phyloP scores from a whole-genome alignment of 345 rosid species.

The Moricandia moricandioides region DNA sequence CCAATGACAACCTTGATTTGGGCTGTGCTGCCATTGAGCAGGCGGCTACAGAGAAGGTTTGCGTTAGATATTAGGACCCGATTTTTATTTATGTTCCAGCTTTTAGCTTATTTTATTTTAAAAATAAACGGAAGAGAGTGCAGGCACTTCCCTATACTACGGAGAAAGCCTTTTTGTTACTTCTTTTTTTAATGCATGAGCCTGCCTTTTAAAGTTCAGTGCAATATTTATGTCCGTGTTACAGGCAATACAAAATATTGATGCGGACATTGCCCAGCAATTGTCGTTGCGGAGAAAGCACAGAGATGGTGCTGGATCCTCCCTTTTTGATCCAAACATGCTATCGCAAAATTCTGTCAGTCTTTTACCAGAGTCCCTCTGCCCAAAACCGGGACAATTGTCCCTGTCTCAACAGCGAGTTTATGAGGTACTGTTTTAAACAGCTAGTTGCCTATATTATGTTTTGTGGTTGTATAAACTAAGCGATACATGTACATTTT shows the following conservation, averaged over 20 bases:
- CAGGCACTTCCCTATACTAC: neutral
- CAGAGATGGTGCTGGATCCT: neutral
- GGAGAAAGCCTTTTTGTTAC: neutral
- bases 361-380: constrained; percentile 83
- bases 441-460: neutral
- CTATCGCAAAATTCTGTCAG: constrained; percentile 12
- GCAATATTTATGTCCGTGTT: constrained; percentile 9
- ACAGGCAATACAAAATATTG: constrained; percentile 88
- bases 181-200: neutral
- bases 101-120: neutral
- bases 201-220: neutral
- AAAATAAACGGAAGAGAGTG: neutral
- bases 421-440: constrained; percentile 44
- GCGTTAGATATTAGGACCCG: neutral
- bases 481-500: constrained; percentile 6
- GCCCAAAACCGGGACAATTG: constrained; percentile 91
- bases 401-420: constrained; percentile 42
- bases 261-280: constrained; percentile 15
- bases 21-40: constrained; percentile 92
- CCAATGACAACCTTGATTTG: constrained; percentile 46
- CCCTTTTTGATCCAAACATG: constrained; percentile 61
- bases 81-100: neutral
- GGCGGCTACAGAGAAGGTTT: constrained; percentile 95
- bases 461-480: constrained; percentile 16
- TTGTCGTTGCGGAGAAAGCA: neutral